phyloP scores from a whole-genome alignment of 441 rosid genomes.

The Kokia cookei region DNA sequence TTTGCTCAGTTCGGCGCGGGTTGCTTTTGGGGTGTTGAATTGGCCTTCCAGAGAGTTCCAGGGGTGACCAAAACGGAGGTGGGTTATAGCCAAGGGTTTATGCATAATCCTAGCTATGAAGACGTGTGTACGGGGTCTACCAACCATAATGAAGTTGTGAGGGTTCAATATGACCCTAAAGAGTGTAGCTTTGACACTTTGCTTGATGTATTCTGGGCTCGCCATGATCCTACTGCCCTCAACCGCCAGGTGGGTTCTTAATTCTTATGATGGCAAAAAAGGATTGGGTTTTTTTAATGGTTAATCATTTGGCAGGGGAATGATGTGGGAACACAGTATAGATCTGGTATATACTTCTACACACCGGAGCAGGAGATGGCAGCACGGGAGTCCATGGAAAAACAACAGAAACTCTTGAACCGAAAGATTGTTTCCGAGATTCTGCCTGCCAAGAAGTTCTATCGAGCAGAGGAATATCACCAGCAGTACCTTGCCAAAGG shows the following conservation, averaged over 20 bases:
- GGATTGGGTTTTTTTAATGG: not conserved
- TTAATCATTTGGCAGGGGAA: constrained; percentile 45
- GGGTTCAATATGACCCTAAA: constrained; percentile 81
- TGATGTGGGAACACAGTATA: constrained; percentile 86
- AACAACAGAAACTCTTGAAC: constrained; percentile 52
- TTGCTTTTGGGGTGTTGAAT: not conserved
- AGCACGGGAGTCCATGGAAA: constrained; percentile 59
- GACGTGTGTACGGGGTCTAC: constrained; percentile 72
- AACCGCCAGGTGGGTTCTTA: constrained; percentile 1
- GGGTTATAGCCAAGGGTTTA: constrained; percentile 37
- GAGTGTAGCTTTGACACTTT: constrained; percentile 54
- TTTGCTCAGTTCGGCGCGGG: not conserved
- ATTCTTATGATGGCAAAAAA: not conserved
- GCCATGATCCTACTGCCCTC: not conserved
- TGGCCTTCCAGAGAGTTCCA: not conserved
- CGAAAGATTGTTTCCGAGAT: constrained; percentile 76
- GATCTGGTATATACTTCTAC: constrained; percentile 87
- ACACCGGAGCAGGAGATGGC: constrained; percentile 82
- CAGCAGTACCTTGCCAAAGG: constrained; percentile 90
- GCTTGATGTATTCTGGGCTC: constrained; percentile 73
- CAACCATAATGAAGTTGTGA: constrained; percentile 63
- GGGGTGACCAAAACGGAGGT: not conserved
- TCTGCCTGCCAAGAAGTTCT: constrained; percentile 85
- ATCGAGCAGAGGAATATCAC: constrained; percentile 82
- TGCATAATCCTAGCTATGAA: constrained; percentile 64